Evolutionary conservation across 495 filamentous ascomycete genomes (phyloP).

Genomic region (Lichenothelia convexa): DNA sequence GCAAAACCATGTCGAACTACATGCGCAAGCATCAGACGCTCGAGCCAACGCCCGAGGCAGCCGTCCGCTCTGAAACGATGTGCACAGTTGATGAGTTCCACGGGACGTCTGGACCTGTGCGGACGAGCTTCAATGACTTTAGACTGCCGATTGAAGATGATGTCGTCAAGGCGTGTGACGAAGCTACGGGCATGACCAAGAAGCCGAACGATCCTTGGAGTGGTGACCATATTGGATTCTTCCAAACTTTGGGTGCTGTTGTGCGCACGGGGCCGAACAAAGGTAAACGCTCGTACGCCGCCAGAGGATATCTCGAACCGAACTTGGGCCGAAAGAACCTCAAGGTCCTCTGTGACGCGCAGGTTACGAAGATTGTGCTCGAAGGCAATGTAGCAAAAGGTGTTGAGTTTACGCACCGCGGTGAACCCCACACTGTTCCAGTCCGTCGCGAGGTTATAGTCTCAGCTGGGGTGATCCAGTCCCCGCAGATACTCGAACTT

Average conservation of each 20-base stretch:
- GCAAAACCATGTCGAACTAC: constrained; percentile 11
- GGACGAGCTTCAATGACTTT: constrained; percentile 15
- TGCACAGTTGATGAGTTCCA: constrained; percentile 6
- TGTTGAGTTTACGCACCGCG: constrained; percentile 7
- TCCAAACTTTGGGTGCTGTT: not conserved
- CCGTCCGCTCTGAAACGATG: constrained; percentile 5
- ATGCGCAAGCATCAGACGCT: constrained; percentile 12
- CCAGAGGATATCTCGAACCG: constrained; percentile 11
- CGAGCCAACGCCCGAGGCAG: not conserved
- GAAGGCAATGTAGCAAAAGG: constrained; percentile 5
- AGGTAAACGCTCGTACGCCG: constrained; percentile 8
- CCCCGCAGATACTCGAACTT: constrained; percentile 10
- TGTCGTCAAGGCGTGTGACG: constrained; percentile 11
- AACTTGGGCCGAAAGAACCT: constrained; percentile 9
- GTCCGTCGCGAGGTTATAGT: constrained; percentile 13
- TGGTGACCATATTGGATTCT: constrained; percentile 10
- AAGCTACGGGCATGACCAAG: constrained; percentile 8
- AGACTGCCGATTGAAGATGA: constrained; percentile 16
- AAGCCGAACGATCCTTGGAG: constrained; percentile 10
- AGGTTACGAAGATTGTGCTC: constrained; percentile 9
- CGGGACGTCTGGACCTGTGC: constrained; percentile 13
- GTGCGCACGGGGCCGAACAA: constrained; percentile 1
- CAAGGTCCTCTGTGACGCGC: constrained; percentile 9
- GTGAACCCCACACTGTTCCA: constrained; percentile 8
- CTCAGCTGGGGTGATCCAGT: constrained; percentile 11